Conservation (phyloP, 2,329 filamentous ascomycete species). For the Boeremia lycopersici region DNA sequence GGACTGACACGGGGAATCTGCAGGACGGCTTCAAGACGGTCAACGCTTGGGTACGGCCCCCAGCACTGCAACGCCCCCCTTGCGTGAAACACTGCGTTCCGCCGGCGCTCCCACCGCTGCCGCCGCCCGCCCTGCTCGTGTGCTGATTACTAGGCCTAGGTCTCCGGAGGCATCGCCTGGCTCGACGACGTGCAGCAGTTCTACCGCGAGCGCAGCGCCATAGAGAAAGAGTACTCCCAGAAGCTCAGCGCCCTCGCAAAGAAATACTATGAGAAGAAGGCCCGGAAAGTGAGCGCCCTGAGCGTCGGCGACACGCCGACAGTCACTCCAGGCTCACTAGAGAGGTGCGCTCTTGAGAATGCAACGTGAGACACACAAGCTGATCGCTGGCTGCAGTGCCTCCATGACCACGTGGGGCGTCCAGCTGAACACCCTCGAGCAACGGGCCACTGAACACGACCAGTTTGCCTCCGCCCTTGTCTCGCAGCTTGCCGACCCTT, state of each 20-base stretch:
- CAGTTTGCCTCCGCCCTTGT: conserved; percentile 80
- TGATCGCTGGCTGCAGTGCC: conserved; percentile 62
- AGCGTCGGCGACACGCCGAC: conserved; percentile 93
- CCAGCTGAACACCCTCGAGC: conserved; percentile 88
- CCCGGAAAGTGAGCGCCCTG: conserved; percentile 81
- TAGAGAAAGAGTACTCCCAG: conserved; percentile 95
- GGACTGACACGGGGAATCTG: conserved; percentile 34
- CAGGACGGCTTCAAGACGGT: conserved; percentile 97
- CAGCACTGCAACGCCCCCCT: neutral
- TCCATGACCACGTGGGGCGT: conserved; percentile 97
- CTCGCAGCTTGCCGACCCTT: conserved; percentile 80
- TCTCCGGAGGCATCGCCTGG: conserved; percentile 87
- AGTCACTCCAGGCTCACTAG: conserved; percentile 92
- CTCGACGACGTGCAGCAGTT: conserved; percentile 96
- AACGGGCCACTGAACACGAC: conserved; percentile 86
- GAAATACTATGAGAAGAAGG: conserved; percentile 97
- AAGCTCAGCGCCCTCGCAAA: conserved; percentile 88
- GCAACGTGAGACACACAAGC: conserved; percentile 13
- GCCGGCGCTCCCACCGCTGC: conserved; percentile 7
- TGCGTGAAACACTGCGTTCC: conserved; percentile 10
- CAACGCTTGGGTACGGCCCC: conserved; percentile 75
- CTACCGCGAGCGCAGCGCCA: conserved; percentile 90
- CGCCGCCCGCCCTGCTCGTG: conserved; percentile 1
- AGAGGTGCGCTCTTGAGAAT: conserved; percentile 63
- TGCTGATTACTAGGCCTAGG: conserved; percentile 53